Evolutionary conservation across 2,329 filamentous ascomycete genomes (phyloP).

Genomic region (Fusarium sp.): DNA sequence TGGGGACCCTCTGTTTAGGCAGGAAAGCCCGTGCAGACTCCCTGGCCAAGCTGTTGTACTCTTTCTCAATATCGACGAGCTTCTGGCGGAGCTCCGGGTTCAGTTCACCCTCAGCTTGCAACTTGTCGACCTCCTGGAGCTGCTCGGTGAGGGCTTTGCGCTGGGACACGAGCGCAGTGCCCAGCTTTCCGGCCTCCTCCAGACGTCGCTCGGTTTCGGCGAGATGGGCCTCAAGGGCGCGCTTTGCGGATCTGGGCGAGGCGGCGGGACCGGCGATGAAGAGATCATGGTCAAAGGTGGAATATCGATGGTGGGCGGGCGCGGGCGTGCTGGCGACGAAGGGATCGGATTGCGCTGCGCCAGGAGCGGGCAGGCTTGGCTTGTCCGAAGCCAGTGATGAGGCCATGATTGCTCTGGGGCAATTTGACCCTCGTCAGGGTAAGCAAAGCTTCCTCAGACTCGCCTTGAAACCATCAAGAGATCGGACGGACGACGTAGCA

Average conservation of each 20-base stretch:
- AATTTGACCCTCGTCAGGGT: conserved; percentile 38
- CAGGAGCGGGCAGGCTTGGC: conserved; percentile 55
- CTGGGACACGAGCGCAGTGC: conserved; percentile 88
- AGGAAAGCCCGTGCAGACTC: conserved; percentile 92
- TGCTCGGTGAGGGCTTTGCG: conserved; percentile 85
- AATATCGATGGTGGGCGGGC: conserved; percentile 75
- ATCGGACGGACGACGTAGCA: conserved; percentile 41
- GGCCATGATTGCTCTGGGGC: conserved; percentile 53
- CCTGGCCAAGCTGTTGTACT: conserved; percentile 93
- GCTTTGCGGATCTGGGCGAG: conserved; percentile 88
- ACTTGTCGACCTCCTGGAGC: conserved; percentile 84
- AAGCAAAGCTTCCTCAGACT: conserved; percentile 42
- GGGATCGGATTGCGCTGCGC: conserved; percentile 62
- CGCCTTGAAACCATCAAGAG: conserved; percentile 47
- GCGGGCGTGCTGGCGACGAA: conserved; percentile 65
- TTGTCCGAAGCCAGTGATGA: conserved; percentile 58
- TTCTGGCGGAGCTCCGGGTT: conserved; percentile 85
- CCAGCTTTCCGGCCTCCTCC: conserved; percentile 90
- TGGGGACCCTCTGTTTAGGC: conserved; percentile 83
- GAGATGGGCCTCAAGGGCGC: conserved; percentile 90
- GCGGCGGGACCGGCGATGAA: conserved; percentile 81
- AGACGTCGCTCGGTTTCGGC: conserved; percentile 92
- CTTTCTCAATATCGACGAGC: conserved; percentile 88
- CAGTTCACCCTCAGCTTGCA: conserved; percentile 81
- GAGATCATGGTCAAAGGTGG: conserved; percentile 83